Conservation (phyloP, 2,329 filamentous ascomycete genomes). For the Apiospora koreana region DNA sequence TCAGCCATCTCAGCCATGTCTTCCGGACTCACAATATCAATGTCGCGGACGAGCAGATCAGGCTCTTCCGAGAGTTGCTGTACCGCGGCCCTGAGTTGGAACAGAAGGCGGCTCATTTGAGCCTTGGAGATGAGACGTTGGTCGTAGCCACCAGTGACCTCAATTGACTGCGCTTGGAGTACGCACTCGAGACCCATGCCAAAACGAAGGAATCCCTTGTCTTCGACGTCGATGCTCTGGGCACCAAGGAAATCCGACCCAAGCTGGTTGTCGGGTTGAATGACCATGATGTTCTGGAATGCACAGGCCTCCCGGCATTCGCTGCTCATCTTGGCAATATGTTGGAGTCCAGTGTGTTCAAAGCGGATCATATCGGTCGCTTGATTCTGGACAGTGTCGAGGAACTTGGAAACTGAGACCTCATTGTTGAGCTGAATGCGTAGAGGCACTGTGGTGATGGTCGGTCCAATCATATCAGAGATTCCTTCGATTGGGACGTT, state of each 20-base stretch:
- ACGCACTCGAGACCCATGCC: constrained; percentile 9
- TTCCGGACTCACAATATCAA: constrained; percentile 16
- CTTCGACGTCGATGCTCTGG: constrained; percentile 8
- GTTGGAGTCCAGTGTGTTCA: constrained; percentile 10
- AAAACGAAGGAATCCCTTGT: background rate
- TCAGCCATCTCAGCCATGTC: constrained; percentile 13
- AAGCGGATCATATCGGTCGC: constrained; percentile 12
- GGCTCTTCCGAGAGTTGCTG: constrained; percentile 16
- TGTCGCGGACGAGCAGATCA: background rate
- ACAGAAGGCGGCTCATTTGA: constrained; percentile 10
- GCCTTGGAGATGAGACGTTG: constrained; percentile 12
- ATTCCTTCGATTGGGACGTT: constrained; percentile 17
- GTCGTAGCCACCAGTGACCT: constrained; percentile 7
- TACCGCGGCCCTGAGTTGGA: constrained; percentile 15
- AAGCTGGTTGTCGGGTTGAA: constrained; percentile 4
- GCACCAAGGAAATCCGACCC: constrained; percentile 11
- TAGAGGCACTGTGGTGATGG: constrained; percentile 43
- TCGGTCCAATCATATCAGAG: constrained; percentile 20
- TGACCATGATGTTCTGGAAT: constrained; percentile 7
- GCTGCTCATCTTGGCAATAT: background rate
- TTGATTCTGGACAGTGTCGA: constrained; percentile 32
- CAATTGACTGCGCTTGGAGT: background rate
- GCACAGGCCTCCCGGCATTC: background rate
- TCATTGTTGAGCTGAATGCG: constrained; percentile 33
- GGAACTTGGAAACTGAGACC: constrained; percentile 37